These are phyloP conservation scores for Circinella umbellata DNA, from an alignment of 371 early-diverging fungal genomes.

Conservation along the genomic window DNA sequence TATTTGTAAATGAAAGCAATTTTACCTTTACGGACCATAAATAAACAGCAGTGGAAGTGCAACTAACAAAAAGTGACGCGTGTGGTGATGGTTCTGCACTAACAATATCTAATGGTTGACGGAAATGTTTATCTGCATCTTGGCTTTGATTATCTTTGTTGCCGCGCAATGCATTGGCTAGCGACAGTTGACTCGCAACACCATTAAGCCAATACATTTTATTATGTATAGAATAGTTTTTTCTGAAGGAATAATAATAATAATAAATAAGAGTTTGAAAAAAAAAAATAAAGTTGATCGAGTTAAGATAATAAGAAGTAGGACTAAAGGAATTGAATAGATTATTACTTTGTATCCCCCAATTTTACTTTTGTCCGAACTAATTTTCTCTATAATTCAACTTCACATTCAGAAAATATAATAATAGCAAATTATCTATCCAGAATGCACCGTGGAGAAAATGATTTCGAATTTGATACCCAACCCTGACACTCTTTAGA, in stretches of 20 bases:
- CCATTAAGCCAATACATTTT: conserved; percentile 60
- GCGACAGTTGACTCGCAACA: conserved; percentile 48
- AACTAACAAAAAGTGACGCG: conserved; percentile 53
- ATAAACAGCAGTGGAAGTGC: conserved; percentile 41
- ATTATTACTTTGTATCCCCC: no score
- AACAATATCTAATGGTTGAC: conserved; percentile 32
- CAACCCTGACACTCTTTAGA: no score
- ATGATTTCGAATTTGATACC: no score
- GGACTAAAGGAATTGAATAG: neutral
- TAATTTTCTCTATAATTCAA: no score
- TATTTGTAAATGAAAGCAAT: neutral
- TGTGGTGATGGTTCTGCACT: conserved; percentile 38
- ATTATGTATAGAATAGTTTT: neutral
- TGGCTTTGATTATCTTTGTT: conserved; percentile 19
- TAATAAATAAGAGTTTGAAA: no score
- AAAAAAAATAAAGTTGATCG: neutral
- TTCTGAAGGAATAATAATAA: no score
- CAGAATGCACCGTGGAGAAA: no score
- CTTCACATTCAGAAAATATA: no score
- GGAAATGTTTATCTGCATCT: conserved; percentile 21
- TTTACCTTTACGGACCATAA: conserved; percentile 59
- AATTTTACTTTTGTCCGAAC: no score
- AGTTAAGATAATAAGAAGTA: neutral
- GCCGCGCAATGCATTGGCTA: conserved; percentile 21
- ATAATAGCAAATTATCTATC: no score